Evolutionary conservation across 108 stramenopile genomes (phyloP).

Genomic region (Nitzschia sp.): DNA sequence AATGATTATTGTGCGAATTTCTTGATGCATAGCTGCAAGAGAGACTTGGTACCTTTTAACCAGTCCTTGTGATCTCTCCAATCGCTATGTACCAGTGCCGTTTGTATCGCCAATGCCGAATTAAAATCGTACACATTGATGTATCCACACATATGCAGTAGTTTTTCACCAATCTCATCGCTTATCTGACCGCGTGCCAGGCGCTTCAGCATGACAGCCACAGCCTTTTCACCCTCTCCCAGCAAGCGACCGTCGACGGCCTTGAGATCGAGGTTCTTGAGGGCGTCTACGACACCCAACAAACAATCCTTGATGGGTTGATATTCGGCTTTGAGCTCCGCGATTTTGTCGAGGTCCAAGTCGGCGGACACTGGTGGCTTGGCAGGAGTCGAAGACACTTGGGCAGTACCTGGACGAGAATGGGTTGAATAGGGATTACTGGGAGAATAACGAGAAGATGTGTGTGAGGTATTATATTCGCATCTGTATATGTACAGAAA

Average conservation of each 20-base stretch:
- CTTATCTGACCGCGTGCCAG: slow-evolving; percentile 65
- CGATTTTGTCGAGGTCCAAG: slow-evolving; percentile 46
- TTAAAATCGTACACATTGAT: slow-evolving; percentile 65
- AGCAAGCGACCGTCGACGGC: slow-evolving; percentile 80
- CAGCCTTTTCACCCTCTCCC: slow-evolving; percentile 74
- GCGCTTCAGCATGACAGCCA: slow-evolving; percentile 74
- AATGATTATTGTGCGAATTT: slow-evolving; percentile 34
- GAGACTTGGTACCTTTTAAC: slow-evolving; percentile 93
- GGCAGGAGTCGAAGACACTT: slow-evolving; percentile 27
- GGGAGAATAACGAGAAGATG: slow-evolving; percentile 11
- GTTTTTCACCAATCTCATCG: slow-evolving; percentile 55
- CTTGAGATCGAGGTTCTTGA: slow-evolving; percentile 37
- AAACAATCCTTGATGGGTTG: slow-evolving; percentile 64
- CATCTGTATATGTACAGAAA: neutral
- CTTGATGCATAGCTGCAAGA: slow-evolving; percentile 88
- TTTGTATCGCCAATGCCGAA: slow-evolving; percentile 66
- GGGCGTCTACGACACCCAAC: slow-evolving; percentile 45
- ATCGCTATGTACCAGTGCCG: slow-evolving; percentile 74
- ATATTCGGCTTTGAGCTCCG: slow-evolving; percentile 53
- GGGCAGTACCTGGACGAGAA: slow-evolving; percentile 77
- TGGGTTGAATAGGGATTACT: slow-evolving; percentile 80
- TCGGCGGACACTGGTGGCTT: slow-evolving; percentile 72
- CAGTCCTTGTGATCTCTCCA: slow-evolving; percentile 96
- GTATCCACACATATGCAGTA: slow-evolving; percentile 46
- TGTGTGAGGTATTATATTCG: neutral